phyloP scores from a whole-genome alignment of 1,139 yeast species.

The Kurtzmaniella quercitrusa region DNA sequence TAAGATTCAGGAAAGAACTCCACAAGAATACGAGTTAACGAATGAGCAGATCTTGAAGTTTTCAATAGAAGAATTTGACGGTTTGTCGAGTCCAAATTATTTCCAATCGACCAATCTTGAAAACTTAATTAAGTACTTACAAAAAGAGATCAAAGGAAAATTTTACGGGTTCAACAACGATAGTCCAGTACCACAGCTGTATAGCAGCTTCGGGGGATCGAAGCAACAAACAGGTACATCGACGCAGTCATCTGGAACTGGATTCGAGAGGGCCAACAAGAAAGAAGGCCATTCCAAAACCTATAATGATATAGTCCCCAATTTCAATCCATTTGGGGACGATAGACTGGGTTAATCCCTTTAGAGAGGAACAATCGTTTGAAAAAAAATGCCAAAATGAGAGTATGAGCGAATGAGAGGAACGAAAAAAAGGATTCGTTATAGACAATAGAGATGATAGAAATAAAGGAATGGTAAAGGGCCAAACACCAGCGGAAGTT shows the following conservation, averaged over 20 bases:
- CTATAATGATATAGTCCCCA: constrained; percentile 18
- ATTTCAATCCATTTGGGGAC: constrained; percentile 31
- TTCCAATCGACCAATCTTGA: constrained; percentile 41
- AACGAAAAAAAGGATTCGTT: background rate
- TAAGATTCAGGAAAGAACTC: constrained; percentile 18
- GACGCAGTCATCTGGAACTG: constrained; percentile 5
- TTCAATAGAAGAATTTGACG: constrained; percentile 35
- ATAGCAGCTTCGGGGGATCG: constrained; percentile 1
- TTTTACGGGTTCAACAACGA: constrained; percentile 40
- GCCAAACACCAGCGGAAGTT: background rate
- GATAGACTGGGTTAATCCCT: background rate
- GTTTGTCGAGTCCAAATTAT: constrained; percentile 34
- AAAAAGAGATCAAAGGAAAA: constrained; percentile 32
- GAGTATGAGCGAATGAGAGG: background rate
- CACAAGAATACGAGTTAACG: constrained; percentile 38
- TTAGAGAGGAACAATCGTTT: background rate
- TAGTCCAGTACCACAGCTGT: constrained; percentile 6
- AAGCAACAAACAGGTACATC: background rate
- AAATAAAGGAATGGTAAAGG: background rate
- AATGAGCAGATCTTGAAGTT: constrained; percentile 42
- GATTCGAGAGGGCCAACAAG: background rate
- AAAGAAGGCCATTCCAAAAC: background rate
- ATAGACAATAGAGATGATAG: constrained; percentile 1
- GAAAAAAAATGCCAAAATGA: background rate
- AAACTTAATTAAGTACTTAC: constrained; percentile 32